Percentiles rank a stretch among this genome's conserved stretches.
Conservation (phyloP, 257 asterid genomes). For the Cruciata laevipes region DNA sequence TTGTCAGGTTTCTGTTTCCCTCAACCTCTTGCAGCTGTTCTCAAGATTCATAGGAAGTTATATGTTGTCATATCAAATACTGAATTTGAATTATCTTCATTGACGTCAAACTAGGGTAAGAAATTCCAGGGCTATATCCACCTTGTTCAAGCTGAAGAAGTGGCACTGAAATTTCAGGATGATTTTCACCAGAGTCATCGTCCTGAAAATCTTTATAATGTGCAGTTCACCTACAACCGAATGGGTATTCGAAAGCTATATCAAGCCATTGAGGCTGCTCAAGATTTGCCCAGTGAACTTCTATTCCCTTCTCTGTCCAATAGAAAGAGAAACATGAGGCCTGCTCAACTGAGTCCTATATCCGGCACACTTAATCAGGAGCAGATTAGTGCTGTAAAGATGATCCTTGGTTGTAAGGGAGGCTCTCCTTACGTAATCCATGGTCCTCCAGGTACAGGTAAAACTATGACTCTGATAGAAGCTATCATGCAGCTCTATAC, state of each 20-base stretch:
- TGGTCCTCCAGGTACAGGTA: slow-evolving; percentile 99
- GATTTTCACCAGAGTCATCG: slow-evolving; percentile 54
- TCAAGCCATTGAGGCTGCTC: slow-evolving; percentile 79
- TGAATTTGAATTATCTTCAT: background rate
- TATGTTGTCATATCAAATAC: background rate
- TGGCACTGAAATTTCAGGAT: slow-evolving; percentile 47
- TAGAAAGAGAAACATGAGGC: slow-evolving; percentile 18
- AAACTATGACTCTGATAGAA: slow-evolving; percentile 76
- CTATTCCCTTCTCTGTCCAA: slow-evolving; percentile 53
- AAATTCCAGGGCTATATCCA: slow-evolving; percentile 66
- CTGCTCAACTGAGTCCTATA: slow-evolving; percentile 43
- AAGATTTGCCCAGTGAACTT: slow-evolving; percentile 37
- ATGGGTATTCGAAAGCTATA: slow-evolving; percentile 50
- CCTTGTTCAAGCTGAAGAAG: slow-evolving; percentile 79
- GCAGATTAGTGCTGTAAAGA: slow-evolving; percentile 56
- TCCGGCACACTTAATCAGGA: slow-evolving; percentile 52
- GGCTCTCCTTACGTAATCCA: slow-evolving; percentile 81
- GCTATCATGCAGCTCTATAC: slow-evolving; percentile 66
- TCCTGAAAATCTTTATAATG: slow-evolving; percentile 44
- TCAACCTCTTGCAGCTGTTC: background rate
- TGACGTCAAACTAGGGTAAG: background rate
- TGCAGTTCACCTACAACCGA: slow-evolving; percentile 67
- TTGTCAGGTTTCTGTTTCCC: slow-evolving; percentile 1
- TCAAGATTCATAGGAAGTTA: background rate
- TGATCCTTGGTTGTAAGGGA: slow-evolving; percentile 66